Evolutionary conservation across 2,329 filamentous ascomycete genomes (phyloP).

Genomic region (Colletotrichum gloeosporioides): DNA sequence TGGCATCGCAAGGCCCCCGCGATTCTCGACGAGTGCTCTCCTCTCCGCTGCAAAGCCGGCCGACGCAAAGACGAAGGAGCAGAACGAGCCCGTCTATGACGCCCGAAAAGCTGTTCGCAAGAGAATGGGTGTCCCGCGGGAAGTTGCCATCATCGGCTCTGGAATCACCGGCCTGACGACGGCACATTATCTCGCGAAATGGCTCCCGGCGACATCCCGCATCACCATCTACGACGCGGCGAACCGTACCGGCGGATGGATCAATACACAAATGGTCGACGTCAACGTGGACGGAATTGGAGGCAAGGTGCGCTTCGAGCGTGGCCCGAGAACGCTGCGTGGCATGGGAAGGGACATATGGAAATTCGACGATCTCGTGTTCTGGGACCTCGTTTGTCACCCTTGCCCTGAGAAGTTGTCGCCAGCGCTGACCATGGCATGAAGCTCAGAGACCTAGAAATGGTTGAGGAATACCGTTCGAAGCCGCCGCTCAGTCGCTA

Average conservation of each 20-base stretch:
- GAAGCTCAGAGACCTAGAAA: conserved; percentile 8
- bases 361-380: conserved; percentile 66
- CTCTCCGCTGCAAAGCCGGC: not conserved
- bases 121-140: conserved; percentile 24
- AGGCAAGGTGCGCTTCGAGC: conserved; percentile 74
- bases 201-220: conserved; percentile 66
- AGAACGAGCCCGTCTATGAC: not conserved
- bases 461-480: not conserved
- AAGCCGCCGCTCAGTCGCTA: conserved; percentile 57
- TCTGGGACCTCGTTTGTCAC: conserved; percentile 71
- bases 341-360: conserved; percentile 45
- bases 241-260: conserved; percentile 80
- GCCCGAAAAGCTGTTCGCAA: not conserved
- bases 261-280: conserved; percentile 69
- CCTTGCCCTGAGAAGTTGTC: conserved; percentile 3
- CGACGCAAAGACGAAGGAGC: not conserved
- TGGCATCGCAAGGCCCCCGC: not conserved
- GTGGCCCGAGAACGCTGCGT: conserved; percentile 80
- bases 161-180: conserved; percentile 83
- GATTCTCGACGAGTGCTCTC: not conserved
- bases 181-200: conserved; percentile 76
- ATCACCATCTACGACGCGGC: conserved; percentile 84
- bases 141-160: conserved; percentile 76
- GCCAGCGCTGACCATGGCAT: not conserved
- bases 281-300: conserved; percentile 61